Evolutionary conservation across 208 protist species (phyloP), one percentile per base, ranked within the genome.

Genomic region (Phytomonas francai): DNA sequence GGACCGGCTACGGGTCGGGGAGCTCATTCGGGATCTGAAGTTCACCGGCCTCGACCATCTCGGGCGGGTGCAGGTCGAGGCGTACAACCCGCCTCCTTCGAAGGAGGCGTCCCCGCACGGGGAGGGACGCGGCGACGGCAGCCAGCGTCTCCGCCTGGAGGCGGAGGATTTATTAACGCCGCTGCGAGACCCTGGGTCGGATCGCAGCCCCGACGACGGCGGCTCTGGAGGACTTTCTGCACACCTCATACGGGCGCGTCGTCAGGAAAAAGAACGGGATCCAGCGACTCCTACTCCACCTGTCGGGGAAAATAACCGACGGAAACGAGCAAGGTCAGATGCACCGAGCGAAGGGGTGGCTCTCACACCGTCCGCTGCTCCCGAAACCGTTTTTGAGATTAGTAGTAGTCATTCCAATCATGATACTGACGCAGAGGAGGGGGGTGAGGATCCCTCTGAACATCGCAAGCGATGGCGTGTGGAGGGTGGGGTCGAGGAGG

Each of bases 1-100:
- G 67, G 81, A 90, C 67, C 67, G 66, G 30, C 71, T 88, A 69
- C 82, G 84, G 61, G 71, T 81, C 32, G 89, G 89, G 58, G 69
- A 69, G 59, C 65, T 83, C 58, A 65, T 94, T 28, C 59, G 75
- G 60, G 49, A 80, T 39, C 68, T 89, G 9, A 33, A 54, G 28
- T 85, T 89, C 51, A 63, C 76, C 30, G 60, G 49, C 0, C 62
- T 86, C 31, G 87, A 93, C 49, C 70, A 91, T 32, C 77, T 88
- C 39, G 76, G 81, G 14, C 81, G 36, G 36, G 62, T 28, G 7
- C 16, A 51, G 62, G 62, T 51, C 25, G 27, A 51, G 28, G 62
- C 7, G 62, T 59, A 49, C 39, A 3, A 49, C 12, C 12, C 12
- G 4, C 39, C 39, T 2, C 39, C 39, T 12, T 3, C 4, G 14